A percentile compares a stretch with the other conserved stretches of the same genome.
Evolutionary conservation across 1,139 yeast species (phyloP).

Genomic region (Casaregolazyma lundiana): DNA sequence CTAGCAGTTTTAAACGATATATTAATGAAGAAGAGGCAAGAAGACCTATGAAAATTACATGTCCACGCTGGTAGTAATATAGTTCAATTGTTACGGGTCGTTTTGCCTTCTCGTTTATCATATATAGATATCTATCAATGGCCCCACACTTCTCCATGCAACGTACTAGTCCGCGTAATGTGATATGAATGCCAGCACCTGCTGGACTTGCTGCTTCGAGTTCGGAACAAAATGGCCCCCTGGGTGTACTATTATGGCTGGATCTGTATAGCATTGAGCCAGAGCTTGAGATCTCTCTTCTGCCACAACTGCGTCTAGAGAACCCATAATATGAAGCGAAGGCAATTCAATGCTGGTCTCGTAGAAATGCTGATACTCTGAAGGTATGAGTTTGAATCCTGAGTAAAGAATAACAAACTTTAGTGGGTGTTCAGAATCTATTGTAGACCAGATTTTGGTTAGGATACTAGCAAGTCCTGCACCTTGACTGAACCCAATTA

Average conservation of each 20-base stretch:
- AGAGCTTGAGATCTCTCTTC: slow-evolving; percentile 61
- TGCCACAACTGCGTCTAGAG: slow-evolving; percentile 83
- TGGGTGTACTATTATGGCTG: slow-evolving; percentile 59
- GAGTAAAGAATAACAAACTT: slow-evolving; percentile 72
- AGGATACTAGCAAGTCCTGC: slow-evolving; percentile 65
- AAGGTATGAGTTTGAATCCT: slow-evolving; percentile 65
- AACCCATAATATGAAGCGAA: slow-evolving; percentile 76
- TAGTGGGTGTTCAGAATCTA: slow-evolving; percentile 39
- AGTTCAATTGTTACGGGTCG: no score
- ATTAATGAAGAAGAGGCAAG: no score
- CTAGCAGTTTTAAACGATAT: background rate
- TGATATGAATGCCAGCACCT: slow-evolving; percentile 39
- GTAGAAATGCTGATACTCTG: slow-evolving; percentile 47
- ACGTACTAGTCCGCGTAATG: background rate
- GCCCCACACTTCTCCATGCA: no score
- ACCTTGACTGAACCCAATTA: slow-evolving; percentile 91
- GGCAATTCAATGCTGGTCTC: slow-evolving; percentile 47
- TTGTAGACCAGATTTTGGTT: slow-evolving; percentile 27
- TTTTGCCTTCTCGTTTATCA: no score
- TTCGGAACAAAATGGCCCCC: slow-evolving; percentile 89
- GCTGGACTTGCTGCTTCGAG: slow-evolving; percentile 53
- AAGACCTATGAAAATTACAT: no score
- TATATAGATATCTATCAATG: no score
- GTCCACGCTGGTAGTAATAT: no score
- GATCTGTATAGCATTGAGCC: slow-evolving; percentile 48